phyloP scores from a whole-genome alignment of 306 rosid species.

The Alnus glutinosa region DNA sequence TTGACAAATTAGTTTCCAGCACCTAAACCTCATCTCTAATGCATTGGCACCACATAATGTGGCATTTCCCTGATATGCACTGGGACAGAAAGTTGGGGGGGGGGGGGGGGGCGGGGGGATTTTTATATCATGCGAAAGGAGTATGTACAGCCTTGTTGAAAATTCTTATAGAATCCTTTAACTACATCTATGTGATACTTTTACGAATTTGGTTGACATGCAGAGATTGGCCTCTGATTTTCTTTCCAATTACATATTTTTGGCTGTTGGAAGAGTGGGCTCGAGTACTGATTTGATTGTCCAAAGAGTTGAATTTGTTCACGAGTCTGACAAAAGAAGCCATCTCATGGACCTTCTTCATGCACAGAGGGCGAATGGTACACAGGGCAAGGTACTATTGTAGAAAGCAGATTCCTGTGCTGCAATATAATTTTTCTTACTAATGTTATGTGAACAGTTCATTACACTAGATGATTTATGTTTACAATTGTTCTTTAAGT shows the following conservation, averaged over 20 bases:
- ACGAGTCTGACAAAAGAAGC: constrained; percentile 94
- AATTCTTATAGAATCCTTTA: background rate
- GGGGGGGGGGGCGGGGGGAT: background rate
- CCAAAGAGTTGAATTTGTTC: constrained; percentile 98
- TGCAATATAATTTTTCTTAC: background rate
- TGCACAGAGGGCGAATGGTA: constrained; percentile 90
- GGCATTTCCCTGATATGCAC: background rate
- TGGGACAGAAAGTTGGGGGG: background rate
- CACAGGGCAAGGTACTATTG: constrained; percentile 75
- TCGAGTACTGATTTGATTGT: constrained; percentile 93
- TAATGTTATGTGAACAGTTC: background rate
- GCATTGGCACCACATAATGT: background rate
- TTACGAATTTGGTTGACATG: constrained; percentile 36
- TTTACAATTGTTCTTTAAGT: background rate
- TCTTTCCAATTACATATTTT: constrained; percentile 77
- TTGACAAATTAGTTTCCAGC: background rate
- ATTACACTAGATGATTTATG: background rate
- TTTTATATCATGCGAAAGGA: background rate
- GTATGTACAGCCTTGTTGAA: background rate
- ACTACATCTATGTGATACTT: constrained; percentile 15
- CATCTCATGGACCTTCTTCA: constrained; percentile 99
- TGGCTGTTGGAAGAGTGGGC: constrained; percentile 99
- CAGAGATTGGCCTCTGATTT: constrained; percentile 98
- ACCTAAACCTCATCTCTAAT: background rate
- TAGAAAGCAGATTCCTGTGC: background rate